Evolutionary conservation across 2,329 filamentous ascomycete genomes (phyloP).

Genomic region (Botrytis squamosa): DNA sequence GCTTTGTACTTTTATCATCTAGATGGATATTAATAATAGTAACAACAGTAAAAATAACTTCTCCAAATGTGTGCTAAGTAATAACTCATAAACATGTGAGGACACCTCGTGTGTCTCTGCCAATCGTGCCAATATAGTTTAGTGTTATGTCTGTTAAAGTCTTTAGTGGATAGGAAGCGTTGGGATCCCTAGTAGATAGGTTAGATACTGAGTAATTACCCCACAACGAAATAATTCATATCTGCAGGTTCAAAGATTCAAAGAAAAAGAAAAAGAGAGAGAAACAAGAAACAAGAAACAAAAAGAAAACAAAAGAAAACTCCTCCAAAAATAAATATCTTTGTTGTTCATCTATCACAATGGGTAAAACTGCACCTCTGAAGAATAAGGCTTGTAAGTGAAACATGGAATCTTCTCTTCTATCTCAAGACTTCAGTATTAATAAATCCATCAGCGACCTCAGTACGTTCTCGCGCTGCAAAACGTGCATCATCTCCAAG

Average conservation of each 20-base stretch:
- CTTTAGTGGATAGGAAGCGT: not conserved
- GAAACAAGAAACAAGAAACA: not conserved
- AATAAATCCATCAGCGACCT: constrained; percentile 44
- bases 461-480: constrained; percentile 71
- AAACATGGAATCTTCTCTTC: not conserved
- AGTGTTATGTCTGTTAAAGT: not conserved
- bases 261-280: not conserved
- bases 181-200: too few species aligned
- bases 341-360: constrained; percentile 24
- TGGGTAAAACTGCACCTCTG: constrained; percentile 39
- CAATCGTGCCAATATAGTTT: not conserved
- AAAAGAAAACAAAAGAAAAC: not conserved
- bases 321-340: not conserved
- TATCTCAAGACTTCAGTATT: not conserved
- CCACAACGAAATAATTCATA: constrained; percentile 14
- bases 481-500: constrained; percentile 69
- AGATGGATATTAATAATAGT: too few species aligned
- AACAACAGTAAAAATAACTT: too few species aligned
- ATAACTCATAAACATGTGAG: not conserved
- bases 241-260: constrained; percentile 1
- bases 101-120: not conserved
- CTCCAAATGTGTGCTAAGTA: not conserved
- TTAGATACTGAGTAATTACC: not conserved
- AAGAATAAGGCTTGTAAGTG: constrained; percentile 37
- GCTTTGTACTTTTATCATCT: too few species aligned